Evolutionary conservation across 805 yeast species (phyloP).

Genomic region (Metschnikowia kunwiensis): DNA sequence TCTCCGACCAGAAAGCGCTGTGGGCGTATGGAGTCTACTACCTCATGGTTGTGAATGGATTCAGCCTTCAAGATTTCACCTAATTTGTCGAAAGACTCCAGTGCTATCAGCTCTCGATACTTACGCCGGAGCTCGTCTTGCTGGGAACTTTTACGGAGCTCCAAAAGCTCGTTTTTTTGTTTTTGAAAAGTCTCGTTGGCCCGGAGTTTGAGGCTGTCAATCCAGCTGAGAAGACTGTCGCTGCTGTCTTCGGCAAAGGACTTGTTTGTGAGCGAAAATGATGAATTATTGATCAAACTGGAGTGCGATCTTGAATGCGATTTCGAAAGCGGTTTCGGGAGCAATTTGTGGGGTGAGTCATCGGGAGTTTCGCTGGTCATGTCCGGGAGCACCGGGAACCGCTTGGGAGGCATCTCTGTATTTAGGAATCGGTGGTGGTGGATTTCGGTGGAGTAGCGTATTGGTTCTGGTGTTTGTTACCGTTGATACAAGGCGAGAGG

Average conservation of each 20-base stretch:
- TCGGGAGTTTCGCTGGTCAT: too few relatives aligned
- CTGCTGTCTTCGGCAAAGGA: conserved; percentile 7
- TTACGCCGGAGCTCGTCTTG: conserved; percentile 21
- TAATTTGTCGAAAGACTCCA: conserved; percentile 26
- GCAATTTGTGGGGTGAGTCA: too few relatives aligned
- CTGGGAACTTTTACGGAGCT: conserved; percentile 11
- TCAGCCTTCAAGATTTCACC: conserved; percentile 11
- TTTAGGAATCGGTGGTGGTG: too few relatives aligned
- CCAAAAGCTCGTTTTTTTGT: conserved; percentile 13
- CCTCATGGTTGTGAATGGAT: too few relatives aligned
- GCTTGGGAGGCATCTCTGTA: too few relatives aligned
- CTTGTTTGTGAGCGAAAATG: conserved; percentile 4
- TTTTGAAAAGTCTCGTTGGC: conserved; percentile 11
- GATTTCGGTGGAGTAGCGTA: too few relatives aligned
- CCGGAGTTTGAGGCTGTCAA: conserved; percentile 17
- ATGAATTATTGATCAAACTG: conserved; percentile 1
- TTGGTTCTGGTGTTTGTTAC: too few relatives aligned
- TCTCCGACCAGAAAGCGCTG: too few relatives aligned
- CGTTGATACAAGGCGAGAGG: too few relatives aligned
- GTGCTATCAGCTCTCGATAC: conserved; percentile 24
- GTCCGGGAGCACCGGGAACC: too few relatives aligned
- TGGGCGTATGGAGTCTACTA: too few relatives aligned
- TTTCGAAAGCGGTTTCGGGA: neutral
- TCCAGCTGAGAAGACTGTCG: conserved; percentile 17
- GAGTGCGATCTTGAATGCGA: neutral